Base-by-base conservation (phyloP, 805 yeast genomes). In the Yamadazyma ubonensis region DNA sequence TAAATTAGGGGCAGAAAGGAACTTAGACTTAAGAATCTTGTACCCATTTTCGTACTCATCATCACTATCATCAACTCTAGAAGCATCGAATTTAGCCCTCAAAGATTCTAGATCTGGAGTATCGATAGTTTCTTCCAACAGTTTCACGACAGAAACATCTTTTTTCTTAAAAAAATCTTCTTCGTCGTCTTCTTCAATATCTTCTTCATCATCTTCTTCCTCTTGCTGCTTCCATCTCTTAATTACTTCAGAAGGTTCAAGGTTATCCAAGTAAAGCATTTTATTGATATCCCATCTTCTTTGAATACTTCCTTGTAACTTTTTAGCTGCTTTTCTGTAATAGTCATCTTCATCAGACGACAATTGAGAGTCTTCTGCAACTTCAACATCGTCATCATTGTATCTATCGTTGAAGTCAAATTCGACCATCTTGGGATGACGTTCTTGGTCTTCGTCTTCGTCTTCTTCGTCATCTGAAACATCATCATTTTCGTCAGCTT, bases 221-320 rank as follows among this genome's bases (percentile, higher is more conserved):
- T 64, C 70, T 7, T 67, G 69, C n/a, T 75, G 70, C 49, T 61
- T 78, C 95, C 95, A 86, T 61, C 90, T 75, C 29, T 66, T 67
- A 33, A 87, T 68, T 23, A 76, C 93, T 47, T 84, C 93, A 1
- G 65, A 70, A 0, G 97, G 90, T 9, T 79, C 77, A 29, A 88
- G 71, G 50, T 86, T 83, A 42, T 83, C 80, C 77, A 85, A 73
- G 59, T 93, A 91, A 4, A 93, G 67, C 41, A 91, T 65, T 54
- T 85, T 86, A 51, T 83, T 81, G 45, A 91, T 78, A 59, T 91
- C 86, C 90, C 95, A 86, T 43, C 67, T 62, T 71, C 76, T 52
- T 65, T 71, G 55, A 62, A 67, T 43, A 4, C 75, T 49, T n/a
- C 83, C 76, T 45, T 76, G 69, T 42, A 86, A 67, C 50, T 74